These are phyloP conservation scores for Saccharomycopsis phalli DNA, from an alignment of 1,139 yeast species.

Conservation along the genomic window DNA sequence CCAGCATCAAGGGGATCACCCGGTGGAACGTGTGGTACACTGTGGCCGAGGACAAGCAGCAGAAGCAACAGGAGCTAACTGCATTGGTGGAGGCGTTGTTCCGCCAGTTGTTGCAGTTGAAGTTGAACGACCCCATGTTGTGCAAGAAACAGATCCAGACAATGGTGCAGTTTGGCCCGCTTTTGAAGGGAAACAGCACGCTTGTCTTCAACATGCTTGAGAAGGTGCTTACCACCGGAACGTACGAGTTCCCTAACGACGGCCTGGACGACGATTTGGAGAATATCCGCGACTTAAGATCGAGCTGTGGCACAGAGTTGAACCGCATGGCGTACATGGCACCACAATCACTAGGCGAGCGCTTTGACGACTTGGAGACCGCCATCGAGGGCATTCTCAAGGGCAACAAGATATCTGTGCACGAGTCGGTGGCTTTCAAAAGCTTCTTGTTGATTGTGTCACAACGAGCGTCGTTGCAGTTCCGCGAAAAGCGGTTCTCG, in stretches of 20 bases:
- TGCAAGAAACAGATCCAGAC: conserved; percentile 85
- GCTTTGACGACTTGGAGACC: conserved; percentile 70
- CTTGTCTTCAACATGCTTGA: conserved; percentile 79
- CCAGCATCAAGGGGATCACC: conserved; percentile 86
- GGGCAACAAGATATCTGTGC: conserved; percentile 68
- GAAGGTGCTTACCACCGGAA: conserved; percentile 79
- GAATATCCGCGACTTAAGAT: conserved; percentile 75
- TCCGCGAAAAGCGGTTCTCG: conserved; percentile 53
- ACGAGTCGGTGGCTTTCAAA: conserved; percentile 89
- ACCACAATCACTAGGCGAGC: conserved; percentile 81
- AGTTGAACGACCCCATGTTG: conserved; percentile 69
- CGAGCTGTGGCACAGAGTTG: conserved; percentile 90
- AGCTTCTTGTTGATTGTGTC: conserved; percentile 86
- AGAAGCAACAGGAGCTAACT: conserved; percentile 47
- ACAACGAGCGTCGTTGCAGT: conserved; percentile 35
- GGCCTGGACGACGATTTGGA: conserved; percentile 69
- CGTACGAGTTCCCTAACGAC: conserved; percentile 67
- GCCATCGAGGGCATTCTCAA: conserved; percentile 69
- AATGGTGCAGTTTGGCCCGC: conserved; percentile 93
- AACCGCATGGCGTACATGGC: conserved; percentile 88
- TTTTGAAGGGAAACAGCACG: conserved; percentile 57
- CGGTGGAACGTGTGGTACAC: conserved; percentile 94
- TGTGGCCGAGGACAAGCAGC: conserved; percentile 35
- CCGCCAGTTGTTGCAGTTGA: conserved; percentile 65
- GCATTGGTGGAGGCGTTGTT: conserved; percentile 68